Base-by-base conservation (phyloP, 306 rosid genomes). In the Dalbergia cultrata region DNA sequence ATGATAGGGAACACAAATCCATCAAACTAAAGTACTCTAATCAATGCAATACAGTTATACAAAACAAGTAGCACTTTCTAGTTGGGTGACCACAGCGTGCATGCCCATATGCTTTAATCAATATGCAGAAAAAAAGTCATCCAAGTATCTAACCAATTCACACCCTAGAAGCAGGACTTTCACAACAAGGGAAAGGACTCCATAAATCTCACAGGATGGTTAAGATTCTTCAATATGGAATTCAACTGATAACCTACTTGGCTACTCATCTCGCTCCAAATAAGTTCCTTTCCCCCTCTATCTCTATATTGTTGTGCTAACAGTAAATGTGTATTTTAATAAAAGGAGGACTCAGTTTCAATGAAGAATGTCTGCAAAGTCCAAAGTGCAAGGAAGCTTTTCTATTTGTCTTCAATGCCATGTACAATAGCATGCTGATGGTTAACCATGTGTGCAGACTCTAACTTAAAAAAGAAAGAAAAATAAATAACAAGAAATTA, bases 361-460 rank as follows among this genome's bases (percentile, higher is more conserved):
- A 11, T 8, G n/a, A 64, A 11, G 13, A 6, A 41, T 54, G 57
- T 70, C 63, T 71, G 10, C 7, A 7, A 3, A 54, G 60, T 54
- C 10, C 3, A 63, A 70, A 21, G 61, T 3, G 18, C 18, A 31
- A 60, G 45, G 53, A 13, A n/a, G 16, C 61, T 17, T 21, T 22
- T 13, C 44, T 18, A 11, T n/a, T 47, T 10, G 53, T 21, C 44
- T 37, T 39, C 54, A 63, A 68, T 33, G 77, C 33, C 31, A 60
- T 44, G n/a, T 70, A 58, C 18, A 54, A 78, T 35, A 18, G 66
- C 39, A 56, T 56, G 80, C 35, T 60, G 13, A 70, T 54, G 69
- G 44, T 61, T 50, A 59, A 80, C 54, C 17, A 18, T 5, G 33
- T 63, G 17, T 19, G 33, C 14, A 12, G 44, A 63, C 47, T 52